These are phyloP conservation scores for Trichomonascaceae sp. DNA, from an alignment of 1,139 yeast genomes.

Conservation along the genomic window DNA sequence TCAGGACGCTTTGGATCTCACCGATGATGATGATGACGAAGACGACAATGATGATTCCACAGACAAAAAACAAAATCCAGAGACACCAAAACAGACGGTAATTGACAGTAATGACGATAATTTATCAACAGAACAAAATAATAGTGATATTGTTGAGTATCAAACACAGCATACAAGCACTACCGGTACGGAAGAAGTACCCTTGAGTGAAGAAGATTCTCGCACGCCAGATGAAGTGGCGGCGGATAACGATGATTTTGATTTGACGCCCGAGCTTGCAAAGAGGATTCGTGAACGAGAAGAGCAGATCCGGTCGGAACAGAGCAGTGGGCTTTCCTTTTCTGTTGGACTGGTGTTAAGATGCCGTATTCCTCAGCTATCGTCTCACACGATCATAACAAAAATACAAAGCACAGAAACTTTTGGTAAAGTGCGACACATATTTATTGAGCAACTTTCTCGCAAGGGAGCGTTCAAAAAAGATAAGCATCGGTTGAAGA, in stretches of 20 bases:
- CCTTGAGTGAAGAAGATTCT: not conserved
- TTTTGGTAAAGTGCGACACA: conserved; percentile 10
- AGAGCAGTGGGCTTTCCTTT: conserved; percentile 5
- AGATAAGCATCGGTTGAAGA: conserved; percentile 2
- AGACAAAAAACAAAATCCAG: not conserved
- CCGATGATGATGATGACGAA: not conserved
- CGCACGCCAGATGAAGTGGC: not conserved
- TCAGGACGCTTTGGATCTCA: conserved; percentile 1
- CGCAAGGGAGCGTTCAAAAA: conserved; percentile 1
- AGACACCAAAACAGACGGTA: not conserved
- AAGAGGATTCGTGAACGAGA: conserved; percentile 5
- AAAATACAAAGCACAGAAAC: conserved; percentile 12
- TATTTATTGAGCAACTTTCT: conserved; percentile 3
- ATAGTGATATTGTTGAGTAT: not conserved
- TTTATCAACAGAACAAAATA: not conserved
- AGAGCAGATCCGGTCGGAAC: conserved; percentile 2
- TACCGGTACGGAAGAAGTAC: not conserved
- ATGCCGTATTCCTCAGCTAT: conserved; percentile 6
- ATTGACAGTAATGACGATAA: not conserved
- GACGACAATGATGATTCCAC: not conserved
- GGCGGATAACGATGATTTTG: conserved; percentile 19
- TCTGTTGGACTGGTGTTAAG: conserved; percentile 8
- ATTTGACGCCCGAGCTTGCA: conserved; percentile 4
- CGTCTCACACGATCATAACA: conserved; percentile 1
- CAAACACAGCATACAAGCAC: not conserved